Evolutionary conservation across 2,329 filamentous ascomycete genomes (phyloP).

Genomic region (Aspergillus viridinutans): DNA sequence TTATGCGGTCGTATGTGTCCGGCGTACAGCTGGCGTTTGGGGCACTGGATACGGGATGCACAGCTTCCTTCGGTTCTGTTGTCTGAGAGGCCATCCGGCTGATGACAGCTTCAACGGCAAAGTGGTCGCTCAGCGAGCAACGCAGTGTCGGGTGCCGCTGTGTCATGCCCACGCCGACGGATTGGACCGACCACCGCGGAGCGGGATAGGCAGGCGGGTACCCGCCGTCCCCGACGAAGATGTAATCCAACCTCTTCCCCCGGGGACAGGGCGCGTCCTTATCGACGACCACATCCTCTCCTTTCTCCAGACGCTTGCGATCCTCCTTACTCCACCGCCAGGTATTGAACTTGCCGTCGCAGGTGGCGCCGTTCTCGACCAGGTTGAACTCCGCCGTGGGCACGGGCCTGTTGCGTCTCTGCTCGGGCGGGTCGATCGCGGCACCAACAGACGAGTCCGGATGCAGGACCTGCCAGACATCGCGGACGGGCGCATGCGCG

Average conservation of each 20-base stretch:
- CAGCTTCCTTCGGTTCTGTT: not conserved
- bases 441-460: slow-evolving; percentile 79
- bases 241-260: slow-evolving; percentile 90
- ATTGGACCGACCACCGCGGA: slow-evolving; percentile 64
- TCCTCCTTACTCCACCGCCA: slow-evolving; percentile 81
- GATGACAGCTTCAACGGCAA: slow-evolving; percentile 80
- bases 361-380: slow-evolving; percentile 76
- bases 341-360: slow-evolving; percentile 80
- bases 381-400: slow-evolving; percentile 78
- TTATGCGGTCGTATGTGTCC: slow-evolving; percentile 66
- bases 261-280: slow-evolving; percentile 63
- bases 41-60: slow-evolving; percentile 7
- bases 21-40: slow-evolving; percentile 37
- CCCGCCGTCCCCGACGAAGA: slow-evolving; percentile 67
- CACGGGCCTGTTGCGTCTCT: slow-evolving; percentile 59
- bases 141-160: slow-evolving; percentile 73
- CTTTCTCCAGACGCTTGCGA: slow-evolving; percentile 63
- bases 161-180: slow-evolving; percentile 71
- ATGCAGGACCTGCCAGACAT: slow-evolving; percentile 80
- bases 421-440: slow-evolving; percentile 63
- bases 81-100: slow-evolving; percentile 33
- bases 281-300: slow-evolving; percentile 61
- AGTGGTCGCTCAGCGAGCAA: slow-evolving; percentile 92
- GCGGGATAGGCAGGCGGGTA: slow-evolving; percentile 27
- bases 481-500: slow-evolving; percentile 69